A percentile compares a stretch with the other conserved stretches of the same genome.
phyloP scores from a whole-genome alignment of 2,329 filamentous ascomycete species.

The Cladorrhinum sp. region DNA sequence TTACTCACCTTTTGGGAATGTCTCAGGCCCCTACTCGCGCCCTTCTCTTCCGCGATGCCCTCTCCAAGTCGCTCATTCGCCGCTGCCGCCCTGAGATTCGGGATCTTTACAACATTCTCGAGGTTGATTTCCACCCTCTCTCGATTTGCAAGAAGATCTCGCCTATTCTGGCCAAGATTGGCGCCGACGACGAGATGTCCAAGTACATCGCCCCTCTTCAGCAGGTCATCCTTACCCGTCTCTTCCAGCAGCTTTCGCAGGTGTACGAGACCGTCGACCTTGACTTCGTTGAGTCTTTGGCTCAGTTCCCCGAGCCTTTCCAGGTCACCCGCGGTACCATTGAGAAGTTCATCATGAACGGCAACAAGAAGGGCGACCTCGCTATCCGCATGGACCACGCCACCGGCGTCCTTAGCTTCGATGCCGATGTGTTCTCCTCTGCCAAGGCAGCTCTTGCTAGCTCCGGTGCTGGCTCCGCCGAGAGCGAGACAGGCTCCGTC shows the following conservation, averaged over 20 bases:
- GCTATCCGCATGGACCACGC: slow-evolving; percentile 95
- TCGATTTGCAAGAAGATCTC: slow-evolving; percentile 99
- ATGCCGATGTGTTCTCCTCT: slow-evolving; percentile 97
- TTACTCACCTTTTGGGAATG: slow-evolving; percentile 96
- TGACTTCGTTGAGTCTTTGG: slow-evolving; percentile 86
- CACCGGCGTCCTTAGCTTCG: slow-evolving; percentile 91
- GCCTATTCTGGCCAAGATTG: slow-evolving; percentile 90
- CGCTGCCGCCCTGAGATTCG: slow-evolving; percentile 92
- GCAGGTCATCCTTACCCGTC: slow-evolving; percentile 95
- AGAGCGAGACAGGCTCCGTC: slow-evolving; percentile 77
- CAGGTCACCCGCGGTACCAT: slow-evolving; percentile 87
- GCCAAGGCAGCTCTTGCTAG: slow-evolving; percentile 87
- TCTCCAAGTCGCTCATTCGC: slow-evolving; percentile 91
- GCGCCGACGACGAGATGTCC: slow-evolving; percentile 90
- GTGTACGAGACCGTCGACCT: slow-evolving; percentile 98
- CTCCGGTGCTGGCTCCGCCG: slow-evolving; percentile 80
- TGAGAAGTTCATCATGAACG: slow-evolving; percentile 99
- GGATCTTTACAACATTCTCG: slow-evolving; percentile 96
- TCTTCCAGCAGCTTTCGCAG: slow-evolving; percentile 98
- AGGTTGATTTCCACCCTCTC: slow-evolving; percentile 97
- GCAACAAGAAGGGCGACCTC: slow-evolving; percentile 98
- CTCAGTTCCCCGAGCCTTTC: slow-evolving; percentile 94
- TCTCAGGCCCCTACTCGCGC: slow-evolving; percentile 81
- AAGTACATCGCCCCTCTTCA: slow-evolving; percentile 94
- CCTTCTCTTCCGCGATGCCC: slow-evolving; percentile 89